Base-by-base conservation (phyloP, 495 filamentous ascomycete genomes). In the Cenococcum geophilum region DNA sequence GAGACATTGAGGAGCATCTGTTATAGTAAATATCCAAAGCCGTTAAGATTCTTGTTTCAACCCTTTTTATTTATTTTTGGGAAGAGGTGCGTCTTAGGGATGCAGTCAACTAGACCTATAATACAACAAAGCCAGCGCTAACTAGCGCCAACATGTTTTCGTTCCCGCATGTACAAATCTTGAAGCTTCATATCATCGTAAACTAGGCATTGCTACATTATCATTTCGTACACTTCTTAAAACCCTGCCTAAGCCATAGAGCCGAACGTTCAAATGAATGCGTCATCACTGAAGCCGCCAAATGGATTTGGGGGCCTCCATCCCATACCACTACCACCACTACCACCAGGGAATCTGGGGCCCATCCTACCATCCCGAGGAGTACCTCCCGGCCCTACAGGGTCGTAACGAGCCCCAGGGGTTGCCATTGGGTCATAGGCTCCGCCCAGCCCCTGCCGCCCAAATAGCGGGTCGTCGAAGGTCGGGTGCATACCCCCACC, bases 401-500 rank as follows among this genome's bases (percentile, higher is more conserved):
- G 93, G 78, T 97, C 93, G 74, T 90, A 89, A 66, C 86, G 71
- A 23, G 83, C 75, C 32, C 86, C 86, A 10, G 82, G 84, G 20
- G 85, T 83, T 32, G 77, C 77, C 64, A 79, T 78, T 14, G 78
- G 77, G 63, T 83, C 76, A 64, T 78, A 83, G 5, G 68, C 32
- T 25, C 67, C 75, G 40, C 69, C 78, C 25, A 75, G 75, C 34
- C 72, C 74, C 10, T 78, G 79, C 18, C 71, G 70, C 0, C 89
- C 89, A 72, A 97, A 97, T 67, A 97, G 72, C 27, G 89, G 91
- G 72, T 97, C 93, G 68, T 97, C 90, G 67, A 95, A 92, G 0
- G 90, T 95, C 0, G 93, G 93, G 74, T 97, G 89, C 93, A 97
- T 97, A 1, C 93, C 93, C 45, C 86, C 83, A 4, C 80, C 81